Base-by-base conservation (phyloP, 2,329 filamentous ascomycete genomes). In the Massarina eburnea region DNA sequence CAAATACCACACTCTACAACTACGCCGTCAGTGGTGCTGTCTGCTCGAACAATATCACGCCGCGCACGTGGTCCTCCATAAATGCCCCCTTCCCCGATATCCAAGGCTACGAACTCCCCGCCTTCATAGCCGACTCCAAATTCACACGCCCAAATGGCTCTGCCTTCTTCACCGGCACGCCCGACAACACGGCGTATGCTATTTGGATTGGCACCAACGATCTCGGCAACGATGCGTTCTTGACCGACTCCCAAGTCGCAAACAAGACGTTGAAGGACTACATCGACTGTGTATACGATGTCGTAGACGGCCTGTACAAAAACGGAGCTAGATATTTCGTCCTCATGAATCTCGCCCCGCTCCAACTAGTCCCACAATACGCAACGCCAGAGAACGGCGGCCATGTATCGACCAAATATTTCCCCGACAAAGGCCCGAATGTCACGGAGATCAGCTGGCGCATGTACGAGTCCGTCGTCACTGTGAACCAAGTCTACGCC, bases 131-230 rank as follows among this genome's bases (percentile, higher is more conserved):
- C 8, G 76, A 78, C 60, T 69, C 54, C 52, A 66, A 60, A 10
- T 63, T 61, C 43, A 36, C 18, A 26, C 45, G 52, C 12, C 49
- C 64, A 1, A 69, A 72, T 43, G 72, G 71, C 42, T 71, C 62
- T 1, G 67, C 68, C 5, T 68, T 80, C 46, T 67, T 80, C 46
- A 61, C 67, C 26, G 71, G 73, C 36, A 76, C 73, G 2, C 57
- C 77, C 1, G 70, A 80, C 22, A 82, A 84, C 51, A 89, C 86
- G 0, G 82, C 89, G 2, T 91, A 90, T 59, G 78, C 82, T 1
- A 79, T 91, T 40, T 91, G 86, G 86, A 90, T 91, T 57, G 88
- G 88, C 3, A 91, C 87, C 19, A 92, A 92, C 62, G 88, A 94
- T 59, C 73, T 92, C 8, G 87, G 88, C 18, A 76, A 74, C 45